Base-by-base conservation (phyloP, 1,139 yeast genomes). In the Pichia inconspicua region DNA sequence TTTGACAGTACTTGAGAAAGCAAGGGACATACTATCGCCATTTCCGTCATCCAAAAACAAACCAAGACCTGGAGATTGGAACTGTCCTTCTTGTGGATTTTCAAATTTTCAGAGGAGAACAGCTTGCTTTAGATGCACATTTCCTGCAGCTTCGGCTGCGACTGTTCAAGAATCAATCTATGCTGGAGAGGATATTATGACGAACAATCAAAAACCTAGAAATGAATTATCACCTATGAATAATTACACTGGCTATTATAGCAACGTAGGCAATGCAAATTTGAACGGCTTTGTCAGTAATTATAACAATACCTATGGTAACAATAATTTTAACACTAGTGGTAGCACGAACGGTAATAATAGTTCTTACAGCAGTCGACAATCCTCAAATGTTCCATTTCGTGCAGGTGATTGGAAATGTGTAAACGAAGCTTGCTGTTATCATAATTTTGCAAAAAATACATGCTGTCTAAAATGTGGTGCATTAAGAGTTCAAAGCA, bases 321-420 rank as follows among this genome's bases (percentile, higher is more conserved):
- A 51, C 27, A 50, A 45, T 34, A 58, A 54, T 55, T 39, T 54
- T 52, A 52, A 53, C 34, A 48, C 12, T 6, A 19, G 11, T 27
- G 30, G 30, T 27, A 55, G 54, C 40, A 49, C 51, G 44, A 51
- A 53, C 32, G 45, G 41, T 39, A 46, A 47, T 25, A 53, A 49
- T 39, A 49, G 42, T 40, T 49, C 46, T 41, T 48, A 45, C 34
- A 52, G 45, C 31, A 55, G 58, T 45, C 41, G 52, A 25, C 57
- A 51, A 38, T 51, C 62, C 10, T 61, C 66, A 42, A 71, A 75
- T 53, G 95, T 89, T 12, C 97, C 97, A 15, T 90, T 90, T 66
- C 77, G 97, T 59, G 97, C 97, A 2, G 97, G 97, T 43, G 97
- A 90, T 66, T 90, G 97, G 97, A 89, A 88, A 65, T 89, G 97